Percentiles rank a stretch among this genome's conserved stretches.
These are phyloP conservation scores for Peronospora destructor DNA, from an alignment of 352 stramenopile genomes.

Conservation along the genomic window DNA sequence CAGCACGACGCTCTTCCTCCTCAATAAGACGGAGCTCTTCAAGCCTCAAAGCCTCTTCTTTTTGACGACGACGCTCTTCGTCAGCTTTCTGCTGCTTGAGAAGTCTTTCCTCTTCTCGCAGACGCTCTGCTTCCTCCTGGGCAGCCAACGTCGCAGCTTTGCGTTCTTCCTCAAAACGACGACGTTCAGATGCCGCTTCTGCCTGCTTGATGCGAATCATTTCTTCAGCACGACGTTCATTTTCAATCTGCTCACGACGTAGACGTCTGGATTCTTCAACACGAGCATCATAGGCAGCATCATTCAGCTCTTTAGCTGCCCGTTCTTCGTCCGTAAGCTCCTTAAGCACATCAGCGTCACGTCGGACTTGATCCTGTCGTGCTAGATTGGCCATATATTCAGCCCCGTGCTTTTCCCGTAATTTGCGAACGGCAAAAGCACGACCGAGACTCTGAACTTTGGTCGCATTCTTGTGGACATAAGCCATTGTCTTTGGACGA, in stretches of 20 bases:
- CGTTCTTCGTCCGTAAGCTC: constrained; percentile 61
- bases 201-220: constrained; percentile 47
- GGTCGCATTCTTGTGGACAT: constrained; percentile 84
- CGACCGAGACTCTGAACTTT: constrained; percentile 80
- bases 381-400: constrained; percentile 78
- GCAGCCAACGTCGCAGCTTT: constrained; percentile 28
- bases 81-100: constrained; percentile 17
- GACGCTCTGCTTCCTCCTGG: constrained; percentile 26
- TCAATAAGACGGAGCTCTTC: constrained; percentile 9
- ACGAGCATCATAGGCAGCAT: constrained; percentile 66
- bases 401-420: constrained; percentile 66
- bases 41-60: constrained; percentile 16
- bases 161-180: constrained; percentile 34
- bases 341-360: constrained; percentile 53
- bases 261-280: constrained; percentile 76
- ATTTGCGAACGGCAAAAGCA: constrained; percentile 66
- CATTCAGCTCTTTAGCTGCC: constrained; percentile 34
- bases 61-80: constrained; percentile 19
- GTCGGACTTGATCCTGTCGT: constrained; percentile 53
- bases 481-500: constrained; percentile 85
- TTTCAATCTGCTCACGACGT: constrained; percentile 67
- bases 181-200: constrained; percentile 34
- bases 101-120: constrained; percentile 32
- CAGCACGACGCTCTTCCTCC: constrained; percentile 26
- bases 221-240: constrained; percentile 50